phyloP scores from a whole-genome alignment of 2,329 filamentous ascomycete genomes.

The Cladosporium sp. region DNA sequence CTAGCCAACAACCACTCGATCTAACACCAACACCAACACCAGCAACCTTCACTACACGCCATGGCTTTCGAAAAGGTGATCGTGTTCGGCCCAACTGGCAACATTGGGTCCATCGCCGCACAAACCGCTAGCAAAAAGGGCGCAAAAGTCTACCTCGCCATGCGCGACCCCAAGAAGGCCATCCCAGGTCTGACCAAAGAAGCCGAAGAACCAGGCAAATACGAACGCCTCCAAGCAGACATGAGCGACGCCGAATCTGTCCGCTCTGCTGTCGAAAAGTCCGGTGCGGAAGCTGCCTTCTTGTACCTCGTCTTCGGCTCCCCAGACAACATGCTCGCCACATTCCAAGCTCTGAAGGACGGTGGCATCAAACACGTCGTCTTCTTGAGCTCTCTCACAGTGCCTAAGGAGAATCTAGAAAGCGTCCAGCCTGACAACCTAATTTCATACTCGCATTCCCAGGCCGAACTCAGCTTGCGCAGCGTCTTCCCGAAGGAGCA shows the following conservation, averaged over 20 bases:
- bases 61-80: slow-evolving; percentile 36
- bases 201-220: slow-evolving; percentile 35
- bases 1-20: no score
- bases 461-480: slow-evolving; percentile 46
- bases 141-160: slow-evolving; percentile 49
- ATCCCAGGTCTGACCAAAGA: slow-evolving; percentile 39
- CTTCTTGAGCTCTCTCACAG: slow-evolving; percentile 46
- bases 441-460: slow-evolving; percentile 46
- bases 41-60: neutral
- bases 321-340: slow-evolving; percentile 43
- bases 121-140: slow-evolving; percentile 42
- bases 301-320: slow-evolving; percentile 44
- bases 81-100: slow-evolving; percentile 54
- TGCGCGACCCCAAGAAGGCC: slow-evolving; percentile 49
- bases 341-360: slow-evolving; percentile 46
- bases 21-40: neutral
- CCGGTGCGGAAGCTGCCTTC: slow-evolving; percentile 51
- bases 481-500: slow-evolving; percentile 42
- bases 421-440: slow-evolving; percentile 32
- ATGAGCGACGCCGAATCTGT: slow-evolving; percentile 46
- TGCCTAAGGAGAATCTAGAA: slow-evolving; percentile 26
- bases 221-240: slow-evolving; percentile 47
- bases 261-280: slow-evolving; percentile 40
- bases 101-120: slow-evolving; percentile 46
- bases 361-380: slow-evolving; percentile 49